These are phyloP conservation scores for Hypoxylon sp. DNA, from an alignment of 2,329 filamentous ascomycete genomes.

Conservation along the genomic window DNA sequence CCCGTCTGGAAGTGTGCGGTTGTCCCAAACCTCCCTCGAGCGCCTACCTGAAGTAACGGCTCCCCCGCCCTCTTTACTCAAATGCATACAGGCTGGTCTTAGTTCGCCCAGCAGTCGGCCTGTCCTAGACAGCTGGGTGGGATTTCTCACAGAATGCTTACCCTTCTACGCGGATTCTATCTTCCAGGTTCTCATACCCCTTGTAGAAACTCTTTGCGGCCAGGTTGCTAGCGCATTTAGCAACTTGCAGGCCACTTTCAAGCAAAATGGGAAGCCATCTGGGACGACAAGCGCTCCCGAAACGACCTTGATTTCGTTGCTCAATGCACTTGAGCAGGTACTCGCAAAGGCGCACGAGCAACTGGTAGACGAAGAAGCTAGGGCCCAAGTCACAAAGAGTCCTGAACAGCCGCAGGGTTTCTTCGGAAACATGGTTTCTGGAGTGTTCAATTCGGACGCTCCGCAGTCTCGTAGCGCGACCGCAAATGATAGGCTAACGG, in stretches of 20 bases:
- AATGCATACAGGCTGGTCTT: constrained; percentile 85
- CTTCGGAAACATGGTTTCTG: constrained; percentile 94
- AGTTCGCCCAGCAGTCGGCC: constrained; percentile 78
- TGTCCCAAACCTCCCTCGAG: constrained; percentile 55
- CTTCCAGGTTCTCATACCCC: constrained; percentile 89
- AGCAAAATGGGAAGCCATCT: constrained; percentile 52
- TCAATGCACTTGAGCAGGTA: constrained; percentile 94
- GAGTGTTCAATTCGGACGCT: constrained; percentile 85
- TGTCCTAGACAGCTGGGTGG: constrained; percentile 91
- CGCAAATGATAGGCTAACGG: constrained; percentile 93
- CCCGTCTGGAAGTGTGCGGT: constrained; percentile 56
- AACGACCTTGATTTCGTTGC: constrained; percentile 81
- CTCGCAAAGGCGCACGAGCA: constrained; percentile 89
- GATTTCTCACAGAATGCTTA: constrained; percentile 84
- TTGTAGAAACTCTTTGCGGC: constrained; percentile 89
- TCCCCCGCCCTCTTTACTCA: constrained; percentile 80
- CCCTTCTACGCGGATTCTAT: constrained; percentile 87
- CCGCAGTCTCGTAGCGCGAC: constrained; percentile 83
- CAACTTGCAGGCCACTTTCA: constrained; percentile 76
- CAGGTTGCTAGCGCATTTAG: constrained; percentile 81
- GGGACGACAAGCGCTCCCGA: constrained; percentile 67
- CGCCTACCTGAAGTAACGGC: constrained; percentile 55
- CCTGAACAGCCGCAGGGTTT: constrained; percentile 88
- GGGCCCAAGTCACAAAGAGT: constrained; percentile 76
- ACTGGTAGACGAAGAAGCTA: constrained; percentile 80